Conservation (phyloP, 1,284 basidiomycete genomes). For the Xerocomus minutiporus region DNA sequence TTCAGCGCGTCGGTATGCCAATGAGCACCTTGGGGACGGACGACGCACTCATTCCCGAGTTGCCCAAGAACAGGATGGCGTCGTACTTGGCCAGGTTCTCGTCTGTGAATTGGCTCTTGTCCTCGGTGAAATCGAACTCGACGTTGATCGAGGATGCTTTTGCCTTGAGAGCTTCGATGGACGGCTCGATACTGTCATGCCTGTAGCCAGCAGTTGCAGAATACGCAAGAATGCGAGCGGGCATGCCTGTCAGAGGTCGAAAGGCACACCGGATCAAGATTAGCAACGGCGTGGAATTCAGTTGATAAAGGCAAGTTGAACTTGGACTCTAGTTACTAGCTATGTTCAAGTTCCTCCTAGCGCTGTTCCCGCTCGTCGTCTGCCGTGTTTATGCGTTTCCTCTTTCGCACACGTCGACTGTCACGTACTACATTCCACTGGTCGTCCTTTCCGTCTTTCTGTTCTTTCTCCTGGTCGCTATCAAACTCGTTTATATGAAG, state of each 20-base stretch:
- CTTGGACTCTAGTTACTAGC: background rate
- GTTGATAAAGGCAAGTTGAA: constrained; percentile 9
- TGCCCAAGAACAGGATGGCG: constrained; percentile 57
- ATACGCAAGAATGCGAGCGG: constrained; percentile 38
- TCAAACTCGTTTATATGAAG: constrained; percentile 29
- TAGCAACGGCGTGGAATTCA: constrained; percentile 9
- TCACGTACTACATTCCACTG: constrained; percentile 11
- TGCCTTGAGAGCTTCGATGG: constrained; percentile 48
- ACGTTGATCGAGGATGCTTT: constrained; percentile 43
- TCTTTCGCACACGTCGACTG: constrained; percentile 2
- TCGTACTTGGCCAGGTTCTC: constrained; percentile 49
- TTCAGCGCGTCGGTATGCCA: constrained; percentile 6
- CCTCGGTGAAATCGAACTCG: constrained; percentile 55
- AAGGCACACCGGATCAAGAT: background rate
- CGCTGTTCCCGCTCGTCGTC: constrained; percentile 1
- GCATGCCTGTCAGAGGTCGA: constrained; percentile 10
- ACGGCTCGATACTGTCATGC: constrained; percentile 65
- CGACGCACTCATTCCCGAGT: constrained; percentile 52
- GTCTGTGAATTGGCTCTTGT: constrained; percentile 47
- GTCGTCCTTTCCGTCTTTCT: constrained; percentile 14
- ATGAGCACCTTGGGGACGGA: background rate
- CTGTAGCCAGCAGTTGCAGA: constrained; percentile 46
- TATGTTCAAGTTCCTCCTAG: background rate
- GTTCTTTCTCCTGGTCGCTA: constrained; percentile 21
- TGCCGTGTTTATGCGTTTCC: constrained; percentile 17